Percentiles rank a stretch among this genome's conserved stretches.
These are phyloP conservation scores for Arctostaphylos glauca DNA, from an alignment of 148 eudicot species.

Conservation along the genomic window DNA sequence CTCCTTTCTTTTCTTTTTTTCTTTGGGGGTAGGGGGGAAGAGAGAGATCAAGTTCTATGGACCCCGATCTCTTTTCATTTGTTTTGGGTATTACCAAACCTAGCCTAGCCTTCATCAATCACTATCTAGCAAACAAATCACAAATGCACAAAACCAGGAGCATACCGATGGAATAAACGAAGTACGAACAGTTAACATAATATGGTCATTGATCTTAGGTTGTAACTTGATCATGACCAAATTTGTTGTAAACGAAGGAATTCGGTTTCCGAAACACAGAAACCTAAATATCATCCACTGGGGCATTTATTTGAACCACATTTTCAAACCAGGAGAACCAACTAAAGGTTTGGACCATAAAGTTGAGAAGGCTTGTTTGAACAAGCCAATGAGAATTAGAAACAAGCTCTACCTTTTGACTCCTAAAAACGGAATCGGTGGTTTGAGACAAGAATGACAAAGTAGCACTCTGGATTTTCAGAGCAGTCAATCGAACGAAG, in stretches of 20 bases:
- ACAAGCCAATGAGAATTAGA: neutral
- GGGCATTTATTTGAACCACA: neutral
- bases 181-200: no score
- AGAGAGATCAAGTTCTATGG: no score
- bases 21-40: no score
- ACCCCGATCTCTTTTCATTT: no score
- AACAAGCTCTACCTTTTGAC: conserved; percentile 7
- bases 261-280: neutral
- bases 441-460: neutral
- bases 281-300: neutral
- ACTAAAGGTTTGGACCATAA: neutral
- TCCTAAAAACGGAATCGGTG: neutral
- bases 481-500: neutral
- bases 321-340: neutral
- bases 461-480: neutral
- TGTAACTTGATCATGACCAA: no score
- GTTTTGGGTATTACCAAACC: no score
- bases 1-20: no score
- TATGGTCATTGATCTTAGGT: no score
- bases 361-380: neutral
- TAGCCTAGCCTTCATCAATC: no score
- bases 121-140: no score
- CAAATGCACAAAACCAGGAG: no score
- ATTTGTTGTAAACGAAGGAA: neutral
- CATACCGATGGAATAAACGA: no score